Base-by-base conservation (phyloP, 805 yeast genomes). In the Candida incommunis region DNA sequence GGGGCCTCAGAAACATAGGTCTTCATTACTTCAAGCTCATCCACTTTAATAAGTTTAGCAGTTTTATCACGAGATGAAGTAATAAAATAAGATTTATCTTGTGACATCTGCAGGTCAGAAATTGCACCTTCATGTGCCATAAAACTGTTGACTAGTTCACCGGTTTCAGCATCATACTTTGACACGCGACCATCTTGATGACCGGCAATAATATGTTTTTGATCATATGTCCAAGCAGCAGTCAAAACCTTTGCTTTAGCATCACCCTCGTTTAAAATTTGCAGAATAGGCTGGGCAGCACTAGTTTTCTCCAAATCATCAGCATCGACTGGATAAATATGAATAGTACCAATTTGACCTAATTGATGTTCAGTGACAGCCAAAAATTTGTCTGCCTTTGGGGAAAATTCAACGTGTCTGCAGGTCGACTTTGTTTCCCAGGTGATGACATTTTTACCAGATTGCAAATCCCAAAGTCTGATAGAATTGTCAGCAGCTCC, bases 61-160 rank as follows among this genome's bases (percentile, higher is more conserved):
- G 80, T 72, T 67, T 86, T 83, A 68, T 92, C 99, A 65, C 90
- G 86, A 42, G 96, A 86, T 2, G 96, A 72, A 9, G 96, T 86
- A 59, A 92, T 77, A 66, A 92, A 86, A 64, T 92, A 92, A 13
- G 96, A 78, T 58, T 69, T 74, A 66, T 90, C 97, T 50, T 76
- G 77, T 13, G 90, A 76, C 62, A 88, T 82, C 67, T 92, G 99
- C 57, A 92, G 66, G 64, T 92, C 99, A 22, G 94, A 85, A 57
- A 92, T 70, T 29, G 51, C 47, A 53, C 75, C 75, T 48, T 84
- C 88, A 66, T 92, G 97, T 31, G 80, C 77, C 57, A 72, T 72
- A 15, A 70, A 69, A 5, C 78, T 64, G 22, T 65, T 66, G 25
- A 83, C 57, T 46, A 77, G 69, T 57, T 80, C 82, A 44, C 95